Conservation (phyloP, 768 basidiomycete genomes). For the Boletales sp. region DNA sequence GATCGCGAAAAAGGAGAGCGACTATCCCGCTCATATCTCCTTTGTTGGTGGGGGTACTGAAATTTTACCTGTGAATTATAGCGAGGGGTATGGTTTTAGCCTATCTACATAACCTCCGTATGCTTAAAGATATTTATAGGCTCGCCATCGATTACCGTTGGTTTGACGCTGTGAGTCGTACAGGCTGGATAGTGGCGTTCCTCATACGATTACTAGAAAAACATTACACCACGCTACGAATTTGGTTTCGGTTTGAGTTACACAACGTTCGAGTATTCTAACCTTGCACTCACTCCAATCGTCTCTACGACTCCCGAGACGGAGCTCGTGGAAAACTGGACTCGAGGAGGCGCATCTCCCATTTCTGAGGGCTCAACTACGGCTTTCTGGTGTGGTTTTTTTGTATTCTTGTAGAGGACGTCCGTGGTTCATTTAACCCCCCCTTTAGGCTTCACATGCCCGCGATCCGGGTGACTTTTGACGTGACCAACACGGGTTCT, state of each 20-base stretch:
- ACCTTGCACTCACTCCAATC: slow-evolving; percentile 48
- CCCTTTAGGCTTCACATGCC: slow-evolving; percentile 59
- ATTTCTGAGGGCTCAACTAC: slow-evolving; percentile 55
- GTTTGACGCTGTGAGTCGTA: slow-evolving; percentile 57
- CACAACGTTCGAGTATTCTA: slow-evolving; percentile 71
- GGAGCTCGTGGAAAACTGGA: slow-evolving; percentile 49
- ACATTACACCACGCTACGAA: slow-evolving; percentile 77
- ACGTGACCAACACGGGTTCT: slow-evolving; percentile 61
- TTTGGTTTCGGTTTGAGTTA: slow-evolving; percentile 92
- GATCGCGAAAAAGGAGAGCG: slow-evolving; percentile 55
- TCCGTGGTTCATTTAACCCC: not conserved
- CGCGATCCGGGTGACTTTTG: slow-evolving; percentile 58
- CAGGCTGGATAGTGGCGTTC: not conserved
- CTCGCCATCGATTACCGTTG: slow-evolving; percentile 70
- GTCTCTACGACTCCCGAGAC: slow-evolving; percentile 19
- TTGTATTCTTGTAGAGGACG: no score
- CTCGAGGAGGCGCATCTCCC: slow-evolving; percentile 51
- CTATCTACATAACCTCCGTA: no score
- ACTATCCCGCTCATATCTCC: slow-evolving; percentile 47
- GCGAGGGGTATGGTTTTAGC: slow-evolving; percentile 37
- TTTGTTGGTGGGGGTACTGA: slow-evolving; percentile 22
- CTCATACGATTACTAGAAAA: slow-evolving; percentile 37
- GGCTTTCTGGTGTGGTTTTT: slow-evolving; percentile 49
- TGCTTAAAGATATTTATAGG: slow-evolving; percentile 19
- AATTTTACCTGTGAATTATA: slow-evolving; percentile 55